Base-by-base conservation (phyloP, 352 stramenopile species). In the Phytophthora pluvialis region DNA sequence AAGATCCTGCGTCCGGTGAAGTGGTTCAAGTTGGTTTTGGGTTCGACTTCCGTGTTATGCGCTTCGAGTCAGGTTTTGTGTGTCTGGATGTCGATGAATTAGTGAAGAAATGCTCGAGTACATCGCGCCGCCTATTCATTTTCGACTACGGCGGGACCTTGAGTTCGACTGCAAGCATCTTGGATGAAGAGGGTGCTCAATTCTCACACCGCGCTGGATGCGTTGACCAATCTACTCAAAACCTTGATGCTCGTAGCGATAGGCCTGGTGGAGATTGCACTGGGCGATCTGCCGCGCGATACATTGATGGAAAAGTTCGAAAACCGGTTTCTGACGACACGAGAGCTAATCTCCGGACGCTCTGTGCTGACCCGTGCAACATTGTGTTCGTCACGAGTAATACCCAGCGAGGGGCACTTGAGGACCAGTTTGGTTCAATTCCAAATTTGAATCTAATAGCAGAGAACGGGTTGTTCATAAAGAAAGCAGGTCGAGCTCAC, bases 121-220 rank as follows among this genome's bases (percentile, higher is more conserved):
- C 77, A 28, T 60, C 70, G 9, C 67, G 81, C 4, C 84, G 94
- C 1, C 64, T 99, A 4, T 98, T 99, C 68, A 83, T 99, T 42
- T 86, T 99, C 35, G 98, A 99, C 72, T 99, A 99, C 58, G 97
- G 97, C 39, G 97, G 97, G 38, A 99, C 98, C 12, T 89, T 99
- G 38, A 92, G 81, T 60, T 85, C 77, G 48, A 91, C 85, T 28
- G 73, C 78, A 10, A 83, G 77, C 31, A 75, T 91, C 16, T 67
- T 92, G 50, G 81, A 90, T 43, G 80, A 89, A 60, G 81, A 89
- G 89, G 97, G 64, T 70, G 90, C 49, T 0, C 62, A 67, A 28
- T 74, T 53, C 13, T 65, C 58, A 25, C 50, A 59, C 13, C 43
- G 44, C n/a, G 16, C 15, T 21, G 52, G 45, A 21, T 59, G 48